These are phyloP conservation scores for Lipomyces lipofer DNA, from an alignment of 805 yeast genomes.

Conservation along the genomic window DNA sequence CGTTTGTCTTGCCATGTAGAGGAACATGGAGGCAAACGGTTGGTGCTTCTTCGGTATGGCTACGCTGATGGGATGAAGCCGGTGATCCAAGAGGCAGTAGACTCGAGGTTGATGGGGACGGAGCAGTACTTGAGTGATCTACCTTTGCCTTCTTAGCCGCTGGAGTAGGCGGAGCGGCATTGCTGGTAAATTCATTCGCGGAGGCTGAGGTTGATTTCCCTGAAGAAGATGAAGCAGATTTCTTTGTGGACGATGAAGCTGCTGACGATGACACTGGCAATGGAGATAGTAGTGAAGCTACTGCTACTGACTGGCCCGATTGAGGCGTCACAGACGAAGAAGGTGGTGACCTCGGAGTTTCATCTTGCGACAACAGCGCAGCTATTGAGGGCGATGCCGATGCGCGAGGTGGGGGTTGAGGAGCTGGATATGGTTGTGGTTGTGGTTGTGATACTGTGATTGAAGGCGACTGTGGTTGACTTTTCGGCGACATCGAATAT, in stretches of 20 bases:
- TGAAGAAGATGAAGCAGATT: neutral
- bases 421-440: neutral
- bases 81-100: neutral
- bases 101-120: neutral
- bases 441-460: neutral
- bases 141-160: slow-evolving; percentile 3
- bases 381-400: slow-evolving; percentile 20
- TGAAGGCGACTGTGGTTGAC: slow-evolving; percentile 5
- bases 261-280: neutral
- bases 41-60: slow-evolving; percentile 6
- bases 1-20: slow-evolving; percentile 37
- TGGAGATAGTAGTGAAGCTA: neutral
- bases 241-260: neutral
- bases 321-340: neutral
- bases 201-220: neutral
- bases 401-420: neutral
- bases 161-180: slow-evolving; percentile 7
- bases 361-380: slow-evolving; percentile 11
- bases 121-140: neutral
- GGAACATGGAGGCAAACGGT: slow-evolving; percentile 31
- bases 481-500: neutral
- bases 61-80: neutral
- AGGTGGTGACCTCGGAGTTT: neutral
- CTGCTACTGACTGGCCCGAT: neutral
- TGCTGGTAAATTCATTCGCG: neutral